Conservation (phyloP, 73 alveolate species). For the Tetrahymena thermophila region DNA sequence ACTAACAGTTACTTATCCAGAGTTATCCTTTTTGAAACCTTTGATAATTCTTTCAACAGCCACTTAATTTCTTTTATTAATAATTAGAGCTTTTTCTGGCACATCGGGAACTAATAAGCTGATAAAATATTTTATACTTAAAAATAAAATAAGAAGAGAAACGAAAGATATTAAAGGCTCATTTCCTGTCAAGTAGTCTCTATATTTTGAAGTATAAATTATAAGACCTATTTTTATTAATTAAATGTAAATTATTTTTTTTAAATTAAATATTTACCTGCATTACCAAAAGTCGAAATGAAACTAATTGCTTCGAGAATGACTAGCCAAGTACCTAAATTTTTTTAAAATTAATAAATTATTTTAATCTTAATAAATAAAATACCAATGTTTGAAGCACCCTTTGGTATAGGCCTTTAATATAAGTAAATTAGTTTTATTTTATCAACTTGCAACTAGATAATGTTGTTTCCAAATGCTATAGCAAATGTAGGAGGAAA, state of each 20-base stretch:
- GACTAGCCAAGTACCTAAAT: slow-evolving; percentile 17
- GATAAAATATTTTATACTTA: neutral
- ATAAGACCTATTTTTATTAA: neutral
- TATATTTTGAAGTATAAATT: slow-evolving; percentile 19
- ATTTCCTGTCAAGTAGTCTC: slow-evolving; percentile 6
- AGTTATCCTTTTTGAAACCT: neutral
- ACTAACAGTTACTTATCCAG: neutral
- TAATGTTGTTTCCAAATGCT: slow-evolving; percentile 15
- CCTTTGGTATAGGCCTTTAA: slow-evolving; percentile 50
- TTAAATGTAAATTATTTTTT: neutral
- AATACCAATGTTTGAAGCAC: slow-evolving; percentile 50
- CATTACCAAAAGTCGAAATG: slow-evolving; percentile 37
- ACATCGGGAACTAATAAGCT: slow-evolving; percentile 19
- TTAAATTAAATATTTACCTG: neutral
- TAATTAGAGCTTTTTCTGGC: slow-evolving; percentile 19
- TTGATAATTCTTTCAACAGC: slow-evolving; percentile 8
- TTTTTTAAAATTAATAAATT: neutral
- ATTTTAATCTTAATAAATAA: neutral
- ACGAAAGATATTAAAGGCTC: neutral
- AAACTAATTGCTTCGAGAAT: slow-evolving; percentile 30
- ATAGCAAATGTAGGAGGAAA: slow-evolving; percentile 39
- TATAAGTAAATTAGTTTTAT: slow-evolving; percentile 16
- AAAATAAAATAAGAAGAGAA: slow-evolving; percentile 5
- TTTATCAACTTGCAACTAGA: slow-evolving; percentile 35
- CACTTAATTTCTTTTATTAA: slow-evolving; percentile 14